Evolutionary conservation across 1,284 basidiomycete species (phyloP), one percentile per base, ranked within the genome.

Genomic region (Singerocomus inundabilis): DNA sequence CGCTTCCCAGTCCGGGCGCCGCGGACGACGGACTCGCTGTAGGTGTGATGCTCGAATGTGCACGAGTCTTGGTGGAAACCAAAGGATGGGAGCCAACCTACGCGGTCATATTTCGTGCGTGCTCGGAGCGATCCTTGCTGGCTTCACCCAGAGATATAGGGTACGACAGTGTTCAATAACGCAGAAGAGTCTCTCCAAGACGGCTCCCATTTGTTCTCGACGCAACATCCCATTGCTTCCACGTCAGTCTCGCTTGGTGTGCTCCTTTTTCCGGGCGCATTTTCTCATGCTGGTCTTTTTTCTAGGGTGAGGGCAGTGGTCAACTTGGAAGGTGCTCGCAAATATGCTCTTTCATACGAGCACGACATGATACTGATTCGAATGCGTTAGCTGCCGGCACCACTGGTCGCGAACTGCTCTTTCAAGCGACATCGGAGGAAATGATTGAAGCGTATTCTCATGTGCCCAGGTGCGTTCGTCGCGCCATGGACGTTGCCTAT

Each of bases 161-260:
- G 12, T 29, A 43, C 37, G 6, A 55, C 40, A 93, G 91, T 98
- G 53, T 98, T 97, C 76, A 98, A 98, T 63, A 84, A 97, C 54
- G 97, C 90, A 6, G 95, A 99, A 66, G 93, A 96, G 62, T 89
- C 86, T 0, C 70, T 96, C n/a, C 94, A 97, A 68, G 95, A 98
- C 62, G 95, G 91, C 0, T 95, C 93, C 0, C 95, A 99, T 68
- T 74, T 96, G 5, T 97, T 88, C 68, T 85, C 92, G 8, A 96
- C 91, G 0, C 90, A 94, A 61, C 91, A 95, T 63, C 80, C 82
- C 1, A 81, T 80, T 35, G 83, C 85, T 8, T 64, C 79, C 18
- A 88, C 82, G 89, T 88, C 52, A 57, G 82, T 72, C 31, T 33
- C 21, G 37, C 25, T 45, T 35, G 25, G 30, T 13, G 46, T 25